Evolutionary conservation across 345 rosid species (phyloP).

Genomic region (Raphanus sativus): DNA sequence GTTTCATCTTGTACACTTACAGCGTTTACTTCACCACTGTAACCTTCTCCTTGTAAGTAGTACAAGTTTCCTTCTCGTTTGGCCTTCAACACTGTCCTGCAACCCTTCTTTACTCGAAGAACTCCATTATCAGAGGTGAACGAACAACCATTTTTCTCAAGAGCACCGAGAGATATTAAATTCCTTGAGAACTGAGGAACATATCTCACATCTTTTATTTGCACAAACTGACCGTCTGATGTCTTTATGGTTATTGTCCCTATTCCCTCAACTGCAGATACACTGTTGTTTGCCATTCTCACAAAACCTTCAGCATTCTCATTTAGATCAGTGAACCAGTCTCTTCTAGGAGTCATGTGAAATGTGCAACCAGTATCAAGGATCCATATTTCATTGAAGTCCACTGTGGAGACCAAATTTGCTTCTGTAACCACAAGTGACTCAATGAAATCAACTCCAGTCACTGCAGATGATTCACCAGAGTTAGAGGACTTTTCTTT

Average conservation of each 20-base stretch:
- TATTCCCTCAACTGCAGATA: not conserved
- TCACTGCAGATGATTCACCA: not conserved
- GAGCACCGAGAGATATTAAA: not conserved
- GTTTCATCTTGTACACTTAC: not conserved
- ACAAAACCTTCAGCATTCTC: not conserved
- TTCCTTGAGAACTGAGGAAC: not conserved
- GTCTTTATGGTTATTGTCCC: not conserved
- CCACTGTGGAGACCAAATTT: not conserved
- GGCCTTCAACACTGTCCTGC: not conserved
- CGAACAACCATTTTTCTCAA: not conserved
- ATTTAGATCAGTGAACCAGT: not conserved
- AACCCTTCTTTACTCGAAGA: not conserved
- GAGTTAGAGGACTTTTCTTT: not conserved
- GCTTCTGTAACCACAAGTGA: not conserved
- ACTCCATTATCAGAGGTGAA: not conserved
- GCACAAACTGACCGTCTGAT: not conserved
- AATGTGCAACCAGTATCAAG: not conserved
- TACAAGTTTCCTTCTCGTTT: not conserved
- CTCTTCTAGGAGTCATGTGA: not conserved
- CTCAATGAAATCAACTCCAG: not conserved
- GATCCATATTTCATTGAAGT: not conserved
- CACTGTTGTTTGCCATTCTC: not conserved
- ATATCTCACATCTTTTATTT: not conserved
- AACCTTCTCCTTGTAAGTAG: not conserved
- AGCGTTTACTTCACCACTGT: not conserved